Evolutionary conservation across 441 rosid species (phyloP).

Genomic region (Gossypium schwendimanii): DNA sequence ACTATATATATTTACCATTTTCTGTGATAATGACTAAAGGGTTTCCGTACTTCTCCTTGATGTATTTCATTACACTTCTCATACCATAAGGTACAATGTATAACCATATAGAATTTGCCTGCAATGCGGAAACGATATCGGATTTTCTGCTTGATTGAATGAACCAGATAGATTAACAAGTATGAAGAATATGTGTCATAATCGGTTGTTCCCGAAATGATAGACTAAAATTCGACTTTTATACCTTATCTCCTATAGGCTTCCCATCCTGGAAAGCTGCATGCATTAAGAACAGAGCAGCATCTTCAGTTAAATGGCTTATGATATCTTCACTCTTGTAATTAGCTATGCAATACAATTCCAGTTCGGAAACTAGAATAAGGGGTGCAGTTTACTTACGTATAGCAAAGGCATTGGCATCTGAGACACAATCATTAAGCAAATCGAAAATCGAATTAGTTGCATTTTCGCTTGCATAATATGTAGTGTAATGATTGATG

Average conservation of each 20-base stretch:
- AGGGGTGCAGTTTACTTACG: conserved; percentile 40
- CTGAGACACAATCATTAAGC: conserved; percentile 57
- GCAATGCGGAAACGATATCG: conserved; percentile 3
- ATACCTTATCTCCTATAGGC: conserved; percentile 74
- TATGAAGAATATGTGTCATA: not conserved
- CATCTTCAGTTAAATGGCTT: not conserved
- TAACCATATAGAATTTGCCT: conserved; percentile 91
- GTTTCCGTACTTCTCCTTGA: conserved; percentile 74
- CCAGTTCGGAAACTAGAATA: not conserved
- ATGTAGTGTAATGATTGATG: conserved; percentile 92
- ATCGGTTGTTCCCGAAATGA: not conserved
- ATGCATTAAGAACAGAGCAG: conserved; percentile 14
- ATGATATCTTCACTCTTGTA: not conserved
- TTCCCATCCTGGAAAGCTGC: conserved; percentile 52
- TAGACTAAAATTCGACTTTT: not conserved
- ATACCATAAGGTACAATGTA: conserved; percentile 88
- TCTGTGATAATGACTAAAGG: conserved; percentile 75
- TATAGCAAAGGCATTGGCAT: conserved; percentile 62
- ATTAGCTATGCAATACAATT: not conserved
- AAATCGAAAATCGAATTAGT: conserved; percentile 24
- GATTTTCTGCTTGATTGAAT: not conserved
- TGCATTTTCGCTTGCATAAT: conserved; percentile 42
- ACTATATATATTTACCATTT: conserved; percentile 44
- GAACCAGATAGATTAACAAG: not conserved
- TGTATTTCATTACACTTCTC: conserved; percentile 84